A percentile compares a stretch with the other conserved stretches of the same genome.
Conservation (phyloP, 495 filamentous ascomycete genomes). For the Tuber melanosporum region DNA sequence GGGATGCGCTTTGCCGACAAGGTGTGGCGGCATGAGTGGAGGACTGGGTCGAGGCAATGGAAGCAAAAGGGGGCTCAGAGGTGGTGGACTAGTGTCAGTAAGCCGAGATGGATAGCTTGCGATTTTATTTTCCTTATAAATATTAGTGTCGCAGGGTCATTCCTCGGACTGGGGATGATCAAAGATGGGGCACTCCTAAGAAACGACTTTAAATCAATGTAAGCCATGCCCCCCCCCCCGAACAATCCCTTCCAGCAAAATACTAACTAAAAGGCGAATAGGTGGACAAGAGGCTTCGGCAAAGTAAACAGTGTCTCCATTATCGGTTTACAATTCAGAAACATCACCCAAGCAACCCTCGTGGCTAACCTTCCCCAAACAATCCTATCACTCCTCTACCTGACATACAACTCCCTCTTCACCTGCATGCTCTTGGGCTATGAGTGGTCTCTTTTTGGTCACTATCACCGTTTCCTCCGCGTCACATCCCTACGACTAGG, state of each 20-base stretch:
- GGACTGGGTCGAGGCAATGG: not conserved
- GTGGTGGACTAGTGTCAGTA: not conserved
- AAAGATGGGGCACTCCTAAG: too few species aligned
- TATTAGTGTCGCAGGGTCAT: not conserved
- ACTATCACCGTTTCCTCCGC: slow-evolving; percentile 11
- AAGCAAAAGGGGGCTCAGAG: not conserved
- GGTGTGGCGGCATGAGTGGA: not conserved
- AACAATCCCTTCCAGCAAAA: not conserved
- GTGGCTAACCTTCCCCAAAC: slow-evolving; percentile 45
- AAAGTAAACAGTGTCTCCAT: not conserved
- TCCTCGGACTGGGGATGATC: not conserved
- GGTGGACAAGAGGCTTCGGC: slow-evolving; percentile 15
- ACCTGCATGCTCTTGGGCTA: too few species aligned
- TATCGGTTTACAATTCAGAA: slow-evolving; percentile 7
- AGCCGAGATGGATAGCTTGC: slow-evolving; percentile 5
- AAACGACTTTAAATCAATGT: not conserved
- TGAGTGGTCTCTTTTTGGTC: too few species aligned
- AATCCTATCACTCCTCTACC: slow-evolving; percentile 43
- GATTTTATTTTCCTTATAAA: not conserved
- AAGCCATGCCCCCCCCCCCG: too few species aligned
- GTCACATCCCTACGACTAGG: slow-evolving; percentile 42
- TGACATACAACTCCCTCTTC: not conserved
- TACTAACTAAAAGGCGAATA: not conserved
- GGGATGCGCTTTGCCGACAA: not conserved
- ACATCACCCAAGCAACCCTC: slow-evolving; percentile 27